Percentiles rank a stretch among this genome's conserved stretches.
Evolutionary conservation across 192 early-diverging fungal genomes (phyloP).

Genomic region (Backusella liffmaniae): DNA sequence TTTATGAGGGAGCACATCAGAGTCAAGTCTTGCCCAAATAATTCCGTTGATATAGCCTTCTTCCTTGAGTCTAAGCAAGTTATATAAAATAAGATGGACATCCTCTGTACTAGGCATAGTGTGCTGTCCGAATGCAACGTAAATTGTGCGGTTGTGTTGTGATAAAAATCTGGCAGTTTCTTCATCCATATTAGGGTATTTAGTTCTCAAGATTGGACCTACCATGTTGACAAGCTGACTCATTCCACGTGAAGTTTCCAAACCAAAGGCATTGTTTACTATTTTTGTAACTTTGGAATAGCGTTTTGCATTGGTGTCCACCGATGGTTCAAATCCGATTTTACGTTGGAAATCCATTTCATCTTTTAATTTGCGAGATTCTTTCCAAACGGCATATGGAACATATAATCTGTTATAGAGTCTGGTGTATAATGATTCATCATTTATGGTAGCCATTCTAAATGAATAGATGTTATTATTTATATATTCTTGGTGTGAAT

Average conservation of each 20-base stretch:
- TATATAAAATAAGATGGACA: constrained; percentile 14
- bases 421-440: neutral
- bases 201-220: constrained; percentile 34
- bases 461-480: neutral
- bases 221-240: constrained; percentile 25
- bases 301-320: neutral
- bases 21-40: constrained; percentile 29
- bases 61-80: neutral
- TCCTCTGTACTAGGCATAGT: constrained; percentile 2
- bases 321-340: neutral
- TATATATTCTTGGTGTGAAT: neutral
- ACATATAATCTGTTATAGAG: neutral
- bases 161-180: constrained; percentile 9
- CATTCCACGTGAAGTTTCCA: constrained; percentile 20
- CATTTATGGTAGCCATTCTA: neutral
- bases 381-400: neutral
- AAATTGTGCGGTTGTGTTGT: constrained; percentile 19
- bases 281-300: constrained; percentile 13
- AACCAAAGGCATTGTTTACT: constrained; percentile 26
- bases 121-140: constrained; percentile 37
- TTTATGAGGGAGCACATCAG: neutral
- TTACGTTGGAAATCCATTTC: neutral
- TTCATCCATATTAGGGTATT: constrained; percentile 16
- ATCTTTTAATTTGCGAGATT: neutral
- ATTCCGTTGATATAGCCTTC: constrained; percentile 33